Evolutionary conservation across 345 rosid genomes (phyloP).

Genomic region (Trapa bicornis): DNA sequence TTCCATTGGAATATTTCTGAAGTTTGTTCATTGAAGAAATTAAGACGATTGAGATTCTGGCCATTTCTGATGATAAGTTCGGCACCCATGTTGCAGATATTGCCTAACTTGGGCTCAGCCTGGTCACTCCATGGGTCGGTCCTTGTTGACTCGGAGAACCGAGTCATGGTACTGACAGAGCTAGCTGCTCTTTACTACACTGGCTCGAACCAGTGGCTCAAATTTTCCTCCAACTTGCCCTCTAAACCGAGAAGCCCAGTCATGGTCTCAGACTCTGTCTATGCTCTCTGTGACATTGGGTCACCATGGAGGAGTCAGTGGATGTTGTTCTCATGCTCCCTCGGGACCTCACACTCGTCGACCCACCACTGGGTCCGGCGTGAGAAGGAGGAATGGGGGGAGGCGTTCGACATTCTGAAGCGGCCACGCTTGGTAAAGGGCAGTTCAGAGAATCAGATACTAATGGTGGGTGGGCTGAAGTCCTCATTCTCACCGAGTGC

Average conservation of each 20-base stretch:
- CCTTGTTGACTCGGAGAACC: constrained; percentile 48
- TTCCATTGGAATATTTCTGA: too few species aligned
- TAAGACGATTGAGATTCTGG: too few species aligned
- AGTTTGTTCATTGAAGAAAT: too few species aligned
- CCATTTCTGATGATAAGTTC: too few species aligned
- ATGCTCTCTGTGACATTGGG: constrained; percentile 72
- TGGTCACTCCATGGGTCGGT: constrained; percentile 87
- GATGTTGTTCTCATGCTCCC: constrained; percentile 58
- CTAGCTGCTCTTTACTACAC: constrained; percentile 63
- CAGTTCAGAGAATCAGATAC: constrained; percentile 25
- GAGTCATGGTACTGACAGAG: constrained; percentile 75
- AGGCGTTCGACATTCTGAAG: constrained; percentile 65
- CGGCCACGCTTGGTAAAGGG: constrained; percentile 70
- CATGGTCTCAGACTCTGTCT: constrained; percentile 44
- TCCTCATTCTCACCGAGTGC: constrained; percentile 63
- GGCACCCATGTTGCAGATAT: constrained; percentile 11
- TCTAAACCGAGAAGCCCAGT: constrained; percentile 27
- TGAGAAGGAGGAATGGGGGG: constrained; percentile 81
- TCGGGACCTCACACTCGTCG: constrained; percentile 17
- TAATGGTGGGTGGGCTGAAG: constrained; percentile 83
- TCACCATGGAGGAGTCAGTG: constrained; percentile 86
- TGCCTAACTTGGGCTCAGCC: constrained; percentile 84
- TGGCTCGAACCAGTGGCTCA: constrained; percentile 40
- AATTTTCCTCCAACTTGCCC: neutral
- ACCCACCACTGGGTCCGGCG: constrained; percentile 55